These are phyloP conservation scores for Caryopteris hybrid DNA, from an alignment of 305 asterid species.

Conservation along the genomic window DNA sequence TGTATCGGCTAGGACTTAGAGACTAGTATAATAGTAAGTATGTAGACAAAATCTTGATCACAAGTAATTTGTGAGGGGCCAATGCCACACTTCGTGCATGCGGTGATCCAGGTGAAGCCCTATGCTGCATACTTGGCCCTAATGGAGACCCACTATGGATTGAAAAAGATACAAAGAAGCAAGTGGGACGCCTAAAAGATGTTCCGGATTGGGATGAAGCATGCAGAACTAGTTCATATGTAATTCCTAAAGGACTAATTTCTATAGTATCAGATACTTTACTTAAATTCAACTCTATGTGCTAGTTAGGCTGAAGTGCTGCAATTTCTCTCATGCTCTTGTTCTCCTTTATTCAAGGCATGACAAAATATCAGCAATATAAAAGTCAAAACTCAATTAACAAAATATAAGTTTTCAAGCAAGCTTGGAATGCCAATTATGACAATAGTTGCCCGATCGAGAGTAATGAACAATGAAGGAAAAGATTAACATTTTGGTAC, in stretches of 20 bases:
- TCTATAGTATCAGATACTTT: background rate
- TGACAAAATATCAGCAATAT: background rate
- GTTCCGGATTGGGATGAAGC: slow-evolving; percentile 10
- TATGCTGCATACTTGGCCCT: slow-evolving; percentile 8
- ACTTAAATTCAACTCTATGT: background rate
- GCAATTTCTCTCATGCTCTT: background rate
- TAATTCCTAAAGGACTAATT: background rate
- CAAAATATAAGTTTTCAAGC: too few species aligned
- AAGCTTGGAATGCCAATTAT: background rate
- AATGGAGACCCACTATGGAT: background rate
- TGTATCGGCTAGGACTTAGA: background rate
- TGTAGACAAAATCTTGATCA: background rate
- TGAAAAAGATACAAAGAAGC: background rate
- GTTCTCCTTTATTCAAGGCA: background rate
- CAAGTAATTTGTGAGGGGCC: background rate
- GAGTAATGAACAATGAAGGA: background rate
- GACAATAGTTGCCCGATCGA: background rate
- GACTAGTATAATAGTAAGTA: background rate
- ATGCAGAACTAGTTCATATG: background rate
- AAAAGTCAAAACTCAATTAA: background rate
- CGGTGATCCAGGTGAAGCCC: background rate
- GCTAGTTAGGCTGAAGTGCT: background rate
- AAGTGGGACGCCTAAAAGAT: background rate
- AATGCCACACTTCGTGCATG: background rate
- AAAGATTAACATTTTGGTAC: background rate